Percentiles rank a stretch among this genome's conserved stretches.
These are phyloP conservation scores for Brettanomyces bruxellensis DNA, from an alignment of 805 yeast species.

Conservation along the genomic window DNA sequence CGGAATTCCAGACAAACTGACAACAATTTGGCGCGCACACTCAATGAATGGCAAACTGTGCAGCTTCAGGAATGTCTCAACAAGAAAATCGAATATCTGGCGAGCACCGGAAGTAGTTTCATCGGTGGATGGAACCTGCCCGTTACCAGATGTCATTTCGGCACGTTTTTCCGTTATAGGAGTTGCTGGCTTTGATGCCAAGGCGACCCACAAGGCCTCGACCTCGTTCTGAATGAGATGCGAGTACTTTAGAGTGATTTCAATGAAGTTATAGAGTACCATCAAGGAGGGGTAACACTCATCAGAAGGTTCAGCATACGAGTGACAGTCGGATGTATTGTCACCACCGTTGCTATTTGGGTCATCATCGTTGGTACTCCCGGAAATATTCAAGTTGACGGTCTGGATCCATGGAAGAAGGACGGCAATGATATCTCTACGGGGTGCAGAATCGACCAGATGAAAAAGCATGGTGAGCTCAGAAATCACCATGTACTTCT, in stretches of 20 bases:
- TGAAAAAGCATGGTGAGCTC: constrained; percentile 63
- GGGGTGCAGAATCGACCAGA: constrained; percentile 45
- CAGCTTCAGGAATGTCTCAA: constrained; percentile 57
- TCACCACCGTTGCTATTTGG: neutral
- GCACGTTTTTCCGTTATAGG: neutral
- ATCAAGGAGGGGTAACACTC: constrained; percentile 37
- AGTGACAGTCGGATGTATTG: neutral
- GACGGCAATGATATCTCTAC: constrained; percentile 73
- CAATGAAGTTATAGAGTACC: constrained; percentile 76
- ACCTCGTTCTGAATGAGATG: constrained; percentile 72
- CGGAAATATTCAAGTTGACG: constrained; percentile 44
- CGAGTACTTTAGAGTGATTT: constrained; percentile 72
- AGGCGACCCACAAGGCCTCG: constrained; percentile 91
- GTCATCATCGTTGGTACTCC: constrained; percentile 12
- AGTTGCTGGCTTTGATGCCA: constrained; percentile 37
- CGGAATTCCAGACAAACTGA: constrained; percentile 55
- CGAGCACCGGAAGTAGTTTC: constrained; percentile 48
- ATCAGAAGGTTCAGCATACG: neutral
- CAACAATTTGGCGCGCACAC: constrained; percentile 71
- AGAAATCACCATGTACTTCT: constrained; percentile 55
- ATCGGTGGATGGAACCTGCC: too few species aligned
- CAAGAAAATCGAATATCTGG: constrained; percentile 61
- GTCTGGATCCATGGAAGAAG: constrained; percentile 90
- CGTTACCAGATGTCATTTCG: constrained; percentile 39
- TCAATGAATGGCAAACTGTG: constrained; percentile 70